These are phyloP conservation scores for Scorias spongiosa DNA, from an alignment of 2,329 filamentous ascomycete genomes.

Conservation along the genomic window DNA sequence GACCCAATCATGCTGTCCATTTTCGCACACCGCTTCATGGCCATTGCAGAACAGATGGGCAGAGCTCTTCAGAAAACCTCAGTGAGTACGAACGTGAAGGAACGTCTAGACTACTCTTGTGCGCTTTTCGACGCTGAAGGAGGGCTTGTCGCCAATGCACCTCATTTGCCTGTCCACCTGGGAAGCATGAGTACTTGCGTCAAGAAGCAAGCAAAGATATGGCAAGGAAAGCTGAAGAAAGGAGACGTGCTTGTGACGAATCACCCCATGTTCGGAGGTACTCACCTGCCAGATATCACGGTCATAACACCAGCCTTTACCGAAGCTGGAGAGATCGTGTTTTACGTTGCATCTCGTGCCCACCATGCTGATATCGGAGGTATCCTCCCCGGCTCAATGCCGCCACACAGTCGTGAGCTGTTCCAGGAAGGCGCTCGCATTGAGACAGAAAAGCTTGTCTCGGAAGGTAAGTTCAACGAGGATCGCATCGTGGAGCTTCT, in stretches of 20 bases:
- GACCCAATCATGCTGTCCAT: conserved; percentile 67
- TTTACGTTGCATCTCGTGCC: conserved; percentile 66
- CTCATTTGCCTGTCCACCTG: conserved; percentile 67
- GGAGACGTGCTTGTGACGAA: conserved; percentile 76
- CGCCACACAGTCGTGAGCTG: conserved; percentile 51
- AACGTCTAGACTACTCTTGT: conserved; percentile 70
- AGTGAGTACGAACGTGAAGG: conserved; percentile 68
- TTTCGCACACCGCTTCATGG: conserved; percentile 73
- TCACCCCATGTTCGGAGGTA: conserved; percentile 71
- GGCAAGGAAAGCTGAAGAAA: conserved; percentile 60
- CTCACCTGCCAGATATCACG: conserved; percentile 71
- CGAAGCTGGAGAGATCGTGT: conserved; percentile 53
- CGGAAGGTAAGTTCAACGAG: conserved; percentile 64
- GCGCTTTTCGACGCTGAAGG: conserved; percentile 65
- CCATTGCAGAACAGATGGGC: conserved; percentile 75
- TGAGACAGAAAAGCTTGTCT: conserved; percentile 52
- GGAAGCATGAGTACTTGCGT: conserved; percentile 80
- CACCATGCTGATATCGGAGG: conserved; percentile 79
- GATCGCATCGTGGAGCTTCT: conserved; percentile 53
- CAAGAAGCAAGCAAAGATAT: conserved; percentile 62
- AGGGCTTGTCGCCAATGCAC: conserved; percentile 61
- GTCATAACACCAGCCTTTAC: conserved; percentile 67
- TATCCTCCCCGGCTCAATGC: conserved; percentile 71
- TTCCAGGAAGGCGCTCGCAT: conserved; percentile 43
- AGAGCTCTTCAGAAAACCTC: conserved; percentile 64